These are phyloP conservation scores for Candida chilensis DNA, from an alignment of 805 yeast species.

Conservation along the genomic window DNA sequence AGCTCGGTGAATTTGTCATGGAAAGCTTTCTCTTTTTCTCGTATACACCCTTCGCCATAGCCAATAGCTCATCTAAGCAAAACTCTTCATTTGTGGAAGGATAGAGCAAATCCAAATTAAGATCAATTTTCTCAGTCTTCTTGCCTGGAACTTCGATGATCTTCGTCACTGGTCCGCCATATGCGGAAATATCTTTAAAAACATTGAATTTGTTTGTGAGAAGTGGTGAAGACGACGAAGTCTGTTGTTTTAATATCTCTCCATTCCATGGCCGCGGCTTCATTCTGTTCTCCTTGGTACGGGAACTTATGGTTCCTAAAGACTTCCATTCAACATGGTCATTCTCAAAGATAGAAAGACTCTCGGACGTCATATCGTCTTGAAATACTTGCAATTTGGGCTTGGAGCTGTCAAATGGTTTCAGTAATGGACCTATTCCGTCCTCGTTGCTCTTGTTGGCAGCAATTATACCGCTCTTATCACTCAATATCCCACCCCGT, in stretches of 20 bases:
- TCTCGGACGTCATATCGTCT: too few species aligned
- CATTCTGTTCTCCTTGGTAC: slow-evolving; percentile 58
- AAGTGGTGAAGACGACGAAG: slow-evolving; percentile 26
- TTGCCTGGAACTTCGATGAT: slow-evolving; percentile 48
- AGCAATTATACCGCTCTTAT: too few species aligned
- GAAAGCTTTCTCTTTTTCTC: neutral
- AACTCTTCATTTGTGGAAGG: slow-evolving; percentile 37
- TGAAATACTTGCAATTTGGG: neutral
- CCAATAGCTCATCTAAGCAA: slow-evolving; percentile 58
- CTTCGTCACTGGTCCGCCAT: slow-evolving; percentile 31
- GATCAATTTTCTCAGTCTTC: slow-evolving; percentile 46
- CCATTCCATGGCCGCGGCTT: slow-evolving; percentile 57
- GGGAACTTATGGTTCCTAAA: slow-evolving; percentile 35
- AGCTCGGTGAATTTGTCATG: too few species aligned
- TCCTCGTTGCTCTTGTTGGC: too few species aligned
- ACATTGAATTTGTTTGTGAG: slow-evolving; percentile 21
- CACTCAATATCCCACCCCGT: too few species aligned
- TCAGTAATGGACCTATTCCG: neutral
- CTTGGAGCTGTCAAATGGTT: neutral
- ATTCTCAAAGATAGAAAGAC: too few species aligned
- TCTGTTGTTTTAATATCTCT: slow-evolving; percentile 40
- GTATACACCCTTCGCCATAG: slow-evolving; percentile 28
- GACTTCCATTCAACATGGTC: slow-evolving; percentile 35
- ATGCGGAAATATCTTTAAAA: slow-evolving; percentile 12
- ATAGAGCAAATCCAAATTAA: slow-evolving; percentile 52